Percentiles rank a stretch among this genome's conserved stretches.
These are phyloP conservation scores for Picea engelmannii DNA, from an alignment of 83 land plant species.

Conservation along the genomic window DNA sequence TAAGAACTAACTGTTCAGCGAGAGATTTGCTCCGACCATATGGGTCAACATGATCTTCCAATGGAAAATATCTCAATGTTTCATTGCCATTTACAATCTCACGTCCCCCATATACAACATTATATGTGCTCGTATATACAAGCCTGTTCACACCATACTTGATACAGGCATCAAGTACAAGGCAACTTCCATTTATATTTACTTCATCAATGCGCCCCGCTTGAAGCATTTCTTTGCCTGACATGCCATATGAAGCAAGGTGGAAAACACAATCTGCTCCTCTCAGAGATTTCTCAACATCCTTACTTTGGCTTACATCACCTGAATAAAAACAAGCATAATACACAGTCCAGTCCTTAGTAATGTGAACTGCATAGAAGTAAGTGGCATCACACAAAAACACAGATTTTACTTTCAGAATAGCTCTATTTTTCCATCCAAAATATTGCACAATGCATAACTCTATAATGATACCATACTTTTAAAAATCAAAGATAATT, in stretches of 20 bases:
- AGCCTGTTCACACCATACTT: constrained; percentile 78
- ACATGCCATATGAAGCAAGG: constrained; percentile 87
- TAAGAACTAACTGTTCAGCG: constrained; percentile 92
- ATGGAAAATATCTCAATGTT: constrained; percentile 66
- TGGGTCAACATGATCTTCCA: constrained; percentile 81
- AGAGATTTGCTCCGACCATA: constrained; percentile 88
- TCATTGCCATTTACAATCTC: constrained; percentile 91
- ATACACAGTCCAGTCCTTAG: neutral
- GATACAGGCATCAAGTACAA: constrained; percentile 72
- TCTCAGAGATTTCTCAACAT: constrained; percentile 69
- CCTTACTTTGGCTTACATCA: constrained; percentile 58
- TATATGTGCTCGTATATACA: constrained; percentile 88
- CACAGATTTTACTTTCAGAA: neutral
- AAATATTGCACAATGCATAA: neutral
- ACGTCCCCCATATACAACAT: constrained; percentile 90
- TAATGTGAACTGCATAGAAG: neutral
- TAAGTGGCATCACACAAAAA: neutral
- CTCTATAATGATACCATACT: neutral
- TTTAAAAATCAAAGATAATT: neutral
- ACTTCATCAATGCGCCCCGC: constrained; percentile 73
- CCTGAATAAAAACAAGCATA: constrained; percentile 41
- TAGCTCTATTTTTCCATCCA: neutral
- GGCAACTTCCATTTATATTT: constrained; percentile 87
- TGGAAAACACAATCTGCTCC: constrained; percentile 95
- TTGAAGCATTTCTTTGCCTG: constrained; percentile 95